Conservation (phyloP, 331 rosid species). For the Pyrus hybrid region DNA sequence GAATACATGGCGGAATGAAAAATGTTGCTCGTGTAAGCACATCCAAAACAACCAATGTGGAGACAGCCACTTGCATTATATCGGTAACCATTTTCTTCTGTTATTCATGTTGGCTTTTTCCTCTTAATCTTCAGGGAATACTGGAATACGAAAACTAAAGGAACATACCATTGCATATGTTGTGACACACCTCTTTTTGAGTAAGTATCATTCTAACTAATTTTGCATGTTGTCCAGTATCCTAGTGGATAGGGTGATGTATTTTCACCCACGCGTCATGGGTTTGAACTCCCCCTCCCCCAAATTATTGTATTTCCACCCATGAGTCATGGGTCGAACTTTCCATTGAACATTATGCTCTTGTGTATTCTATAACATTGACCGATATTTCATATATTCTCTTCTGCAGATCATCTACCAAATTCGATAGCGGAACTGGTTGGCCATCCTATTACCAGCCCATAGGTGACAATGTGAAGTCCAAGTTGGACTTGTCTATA, state of each 20-base stretch:
- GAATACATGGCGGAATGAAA: not conserved
- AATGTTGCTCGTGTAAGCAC: not conserved
- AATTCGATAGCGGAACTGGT: slow-evolving; percentile 92
- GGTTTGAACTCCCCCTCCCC: too few species aligned
- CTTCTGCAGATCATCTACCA: slow-evolving; percentile 70
- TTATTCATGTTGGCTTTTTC: not conserved
- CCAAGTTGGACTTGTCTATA: slow-evolving; percentile 70
- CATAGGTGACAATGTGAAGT: slow-evolving; percentile 58
- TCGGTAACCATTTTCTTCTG: not conserved
- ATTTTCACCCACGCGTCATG: too few species aligned
- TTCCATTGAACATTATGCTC: not conserved
- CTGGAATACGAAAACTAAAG: slow-evolving; percentile 80
- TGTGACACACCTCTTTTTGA: slow-evolving; percentile 84
- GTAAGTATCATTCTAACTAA: slow-evolving; percentile 31
- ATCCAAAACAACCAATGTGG: not conserved
- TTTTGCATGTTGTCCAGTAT: not conserved
- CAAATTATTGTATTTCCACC: too few species aligned
- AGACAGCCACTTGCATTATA: not conserved
- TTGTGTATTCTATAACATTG: not conserved
- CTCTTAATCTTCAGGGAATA: slow-evolving; percentile 48
- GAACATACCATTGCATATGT: slow-evolving; percentile 77
- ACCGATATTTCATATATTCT: not conserved
- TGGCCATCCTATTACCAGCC: slow-evolving; percentile 97
- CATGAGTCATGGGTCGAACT: too few species aligned
- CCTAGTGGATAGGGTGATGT: too few species aligned